Base-by-base conservation (phyloP, 1,284 basidiomycete species). In the Sparassis latifolia region DNA sequence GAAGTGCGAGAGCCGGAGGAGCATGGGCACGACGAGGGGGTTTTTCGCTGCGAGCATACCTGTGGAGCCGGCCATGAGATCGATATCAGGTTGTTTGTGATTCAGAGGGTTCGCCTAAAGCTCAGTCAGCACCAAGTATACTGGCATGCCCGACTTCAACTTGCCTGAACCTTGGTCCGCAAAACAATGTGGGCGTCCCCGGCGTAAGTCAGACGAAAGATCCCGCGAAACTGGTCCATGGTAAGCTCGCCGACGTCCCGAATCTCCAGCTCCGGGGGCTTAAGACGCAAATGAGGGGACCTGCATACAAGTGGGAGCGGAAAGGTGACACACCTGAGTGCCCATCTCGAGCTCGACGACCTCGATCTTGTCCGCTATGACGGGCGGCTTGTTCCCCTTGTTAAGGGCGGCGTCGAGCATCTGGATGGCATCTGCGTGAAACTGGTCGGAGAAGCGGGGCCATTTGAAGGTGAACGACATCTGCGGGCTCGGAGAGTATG, bases 401-500 rank as follows among this genome's bases (percentile, higher is more conserved):
- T 97, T 97, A 66, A 97, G 84, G 42, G 94, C 95, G 33, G 85
- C 86, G 62, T 94, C 92, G 69, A 97, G 85, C 86, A 96, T 92
- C 57, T 89, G 83, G 57, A 92, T 92, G 30, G 94, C 94, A 78
- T 94, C 86, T 62, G 87, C 84, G 70, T 95, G 92, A 64, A 97
- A 97, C 65, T 90, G 86, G 70, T 92, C 88, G 52, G 92, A 96
- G 74, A 99, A 99, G 58, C 89, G 83, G 44, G 92, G 92, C 97
- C 97, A 99, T 70, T 92, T 80, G 75, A 99, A 99, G 55, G 89
- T 86, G 75, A 99, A 99, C 60, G 93, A 96, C 95, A 98, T 98
- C 27, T 32, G 50, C 40, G 38, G 41, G 52, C 5, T 28, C 20
- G 33, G 20, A 20, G 20, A 20, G 20, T 12, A 31, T 28, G 32